These are phyloP conservation scores for Xylaria curta DNA, from an alignment of 495 filamentous ascomycete genomes.

Conservation along the genomic window DNA sequence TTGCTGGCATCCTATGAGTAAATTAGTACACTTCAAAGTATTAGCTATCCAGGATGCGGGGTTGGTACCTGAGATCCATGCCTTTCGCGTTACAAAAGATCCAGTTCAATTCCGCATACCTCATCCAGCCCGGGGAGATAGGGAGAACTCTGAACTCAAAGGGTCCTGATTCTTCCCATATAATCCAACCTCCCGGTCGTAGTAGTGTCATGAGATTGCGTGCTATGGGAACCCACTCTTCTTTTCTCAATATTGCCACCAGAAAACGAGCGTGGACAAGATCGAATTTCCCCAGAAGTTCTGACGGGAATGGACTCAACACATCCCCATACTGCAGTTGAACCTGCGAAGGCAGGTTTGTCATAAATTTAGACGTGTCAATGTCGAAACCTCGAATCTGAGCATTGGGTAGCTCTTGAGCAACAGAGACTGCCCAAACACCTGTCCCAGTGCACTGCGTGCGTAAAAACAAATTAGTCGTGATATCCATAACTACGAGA, in stretches of 20 bases:
- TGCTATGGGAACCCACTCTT: slow-evolving; percentile 14
- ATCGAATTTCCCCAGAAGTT: slow-evolving; percentile 12
- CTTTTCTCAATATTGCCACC: not conserved
- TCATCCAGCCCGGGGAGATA: slow-evolving; percentile 10
- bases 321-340: slow-evolving; percentile 15
- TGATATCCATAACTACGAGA: too few relatives aligned
- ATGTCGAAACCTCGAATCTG: slow-evolving; percentile 20
- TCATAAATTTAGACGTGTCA: slow-evolving; percentile 14
- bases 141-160: slow-evolving; percentile 17
- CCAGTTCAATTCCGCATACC: slow-evolving; percentile 12
- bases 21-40: not conserved
- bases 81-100: slow-evolving; percentile 2
- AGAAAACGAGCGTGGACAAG: slow-evolving; percentile 24
- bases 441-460: slow-evolving; percentile 34
- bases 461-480: too few relatives aligned
- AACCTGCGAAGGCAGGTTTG: slow-evolving; percentile 8
- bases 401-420: slow-evolving; percentile 31
- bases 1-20: slow-evolving; percentile 20
- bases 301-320: slow-evolving; percentile 8
- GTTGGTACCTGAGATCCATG: slow-evolving; percentile 17
- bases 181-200: slow-evolving; percentile 11
- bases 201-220: slow-evolving; percentile 17
- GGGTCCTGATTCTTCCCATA: slow-evolving; percentile 21
- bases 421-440: slow-evolving; percentile 40
- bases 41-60: not conserved